Evolutionary conservation across 75 land plant species (phyloP).

Genomic region (Gnetum montanum): DNA sequence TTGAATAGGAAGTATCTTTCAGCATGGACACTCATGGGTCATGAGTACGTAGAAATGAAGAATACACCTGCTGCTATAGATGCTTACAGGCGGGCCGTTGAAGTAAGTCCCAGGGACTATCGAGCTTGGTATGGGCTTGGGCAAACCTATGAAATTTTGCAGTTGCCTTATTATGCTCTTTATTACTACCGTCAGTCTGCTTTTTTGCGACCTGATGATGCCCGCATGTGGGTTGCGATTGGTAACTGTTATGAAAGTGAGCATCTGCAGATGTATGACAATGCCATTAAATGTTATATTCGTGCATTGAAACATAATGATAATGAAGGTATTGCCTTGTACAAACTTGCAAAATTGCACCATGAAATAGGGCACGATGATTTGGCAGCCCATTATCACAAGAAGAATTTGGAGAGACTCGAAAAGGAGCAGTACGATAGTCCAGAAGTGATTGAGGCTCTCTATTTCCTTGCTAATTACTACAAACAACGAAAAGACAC

Average conservation of each 20-base stretch:
- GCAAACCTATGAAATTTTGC: slow-evolving; percentile 90
- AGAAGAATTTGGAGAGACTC: slow-evolving; percentile 89
- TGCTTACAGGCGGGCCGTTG: slow-evolving; percentile 90
- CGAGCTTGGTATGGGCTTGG: slow-evolving; percentile 99
- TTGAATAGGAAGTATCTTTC: slow-evolving; percentile 83
- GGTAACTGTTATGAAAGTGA: slow-evolving; percentile 92
- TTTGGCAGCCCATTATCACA: slow-evolving; percentile 84
- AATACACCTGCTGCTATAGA: slow-evolving; percentile 92
- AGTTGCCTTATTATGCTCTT: slow-evolving; percentile 88
- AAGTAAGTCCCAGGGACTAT: slow-evolving; percentile 87
- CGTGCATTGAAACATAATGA: slow-evolving; percentile 79
- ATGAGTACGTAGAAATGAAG: slow-evolving; percentile 99
- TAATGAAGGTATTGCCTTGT: slow-evolving; percentile 83
- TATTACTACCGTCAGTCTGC: slow-evolving; percentile 79
- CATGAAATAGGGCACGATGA: slow-evolving; percentile 57
- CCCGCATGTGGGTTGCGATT: slow-evolving; percentile 96
- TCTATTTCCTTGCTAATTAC: slow-evolving; percentile 62
- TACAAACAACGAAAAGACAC: slow-evolving; percentile 49
- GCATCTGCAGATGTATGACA: slow-evolving; percentile 73
- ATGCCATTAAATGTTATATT: slow-evolving; percentile 82
- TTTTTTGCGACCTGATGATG: slow-evolving; percentile 80
- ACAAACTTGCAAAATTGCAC: slow-evolving; percentile 79
- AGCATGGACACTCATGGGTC: slow-evolving; percentile 99
- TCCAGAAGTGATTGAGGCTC: slow-evolving; percentile 78
- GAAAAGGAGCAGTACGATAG: slow-evolving; percentile 88